These are phyloP conservation scores for Pyrenochaeta sp. DNA, from an alignment of 2,329 filamentous ascomycete species.

Conservation along the genomic window DNA sequence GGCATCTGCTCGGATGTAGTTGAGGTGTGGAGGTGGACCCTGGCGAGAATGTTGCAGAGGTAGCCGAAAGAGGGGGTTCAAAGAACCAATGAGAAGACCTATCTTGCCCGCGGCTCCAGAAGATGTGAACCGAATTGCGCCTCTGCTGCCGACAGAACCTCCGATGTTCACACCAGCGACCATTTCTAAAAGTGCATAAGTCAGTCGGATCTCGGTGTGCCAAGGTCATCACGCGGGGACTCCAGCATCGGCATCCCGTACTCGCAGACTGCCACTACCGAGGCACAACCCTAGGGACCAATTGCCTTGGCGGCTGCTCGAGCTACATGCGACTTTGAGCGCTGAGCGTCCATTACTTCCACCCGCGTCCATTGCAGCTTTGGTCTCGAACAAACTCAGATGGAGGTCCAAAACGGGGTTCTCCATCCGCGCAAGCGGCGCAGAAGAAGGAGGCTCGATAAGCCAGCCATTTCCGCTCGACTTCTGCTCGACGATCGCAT, in stretches of 20 bases:
- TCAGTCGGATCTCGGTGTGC: neutral
- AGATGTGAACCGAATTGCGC: no score
- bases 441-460: conserved; percentile 65
- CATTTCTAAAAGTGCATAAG: neutral
- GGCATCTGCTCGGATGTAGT: no score
- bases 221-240: neutral
- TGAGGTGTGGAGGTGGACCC: no score
- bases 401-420: conserved; percentile 42
- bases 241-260: conserved; percentile 11
- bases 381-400: conserved; percentile 13
- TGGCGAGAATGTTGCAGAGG: no score
- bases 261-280: conserved; percentile 21
- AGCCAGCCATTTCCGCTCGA: conserved; percentile 77
- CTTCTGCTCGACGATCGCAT: conserved; percentile 85
- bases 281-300: conserved; percentile 21
- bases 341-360: conserved; percentile 15
- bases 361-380: conserved; percentile 17
- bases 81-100: no score
- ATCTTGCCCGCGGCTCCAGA: no score
- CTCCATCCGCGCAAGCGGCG: conserved; percentile 58
- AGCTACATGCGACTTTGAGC: conserved; percentile 23
- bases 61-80: no score
- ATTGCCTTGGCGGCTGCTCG: conserved; percentile 20
- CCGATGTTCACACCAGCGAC: no score
- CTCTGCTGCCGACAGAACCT: no score